Evolutionary conservation across 345 rosid genomes (phyloP).

Genomic region (Capsella bursapastoris): DNA sequence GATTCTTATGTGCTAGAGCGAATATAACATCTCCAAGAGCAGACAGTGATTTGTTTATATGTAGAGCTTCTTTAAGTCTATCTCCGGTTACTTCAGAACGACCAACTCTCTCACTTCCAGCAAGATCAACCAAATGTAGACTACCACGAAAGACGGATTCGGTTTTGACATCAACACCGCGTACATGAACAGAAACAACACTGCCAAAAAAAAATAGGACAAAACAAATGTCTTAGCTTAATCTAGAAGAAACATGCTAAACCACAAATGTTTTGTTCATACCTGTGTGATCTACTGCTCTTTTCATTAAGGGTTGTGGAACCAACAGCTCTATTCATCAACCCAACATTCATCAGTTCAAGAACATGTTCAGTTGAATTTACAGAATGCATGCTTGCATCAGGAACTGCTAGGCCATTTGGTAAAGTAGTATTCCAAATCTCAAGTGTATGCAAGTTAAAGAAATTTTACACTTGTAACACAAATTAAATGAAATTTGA

Average conservation of each 20-base stretch:
- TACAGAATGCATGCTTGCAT: slow-evolving; percentile 81
- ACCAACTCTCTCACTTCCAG: slow-evolving; percentile 92
- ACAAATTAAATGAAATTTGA: too few relatives aligned
- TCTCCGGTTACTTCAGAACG: slow-evolving; percentile 95
- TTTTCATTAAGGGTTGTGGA: slow-evolving; percentile 86
- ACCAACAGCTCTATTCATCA: slow-evolving; percentile 78
- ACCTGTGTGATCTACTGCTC: slow-evolving; percentile 98
- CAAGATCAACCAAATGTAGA: slow-evolving; percentile 90
- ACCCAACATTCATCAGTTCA: slow-evolving; percentile 76
- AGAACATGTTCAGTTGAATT: slow-evolving; percentile 74
- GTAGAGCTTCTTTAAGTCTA: slow-evolving; percentile 88
- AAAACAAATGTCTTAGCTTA: slow-evolving; percentile 2
- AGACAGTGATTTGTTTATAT: slow-evolving; percentile 88
- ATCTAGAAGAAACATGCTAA: neutral
- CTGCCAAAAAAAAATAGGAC: slow-evolving; percentile 50
- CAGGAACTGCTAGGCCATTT: slow-evolving; percentile 94
- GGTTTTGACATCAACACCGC: slow-evolving; percentile 63
- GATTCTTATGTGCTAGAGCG: slow-evolving; percentile 77
- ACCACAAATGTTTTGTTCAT: neutral
- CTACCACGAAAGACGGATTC: slow-evolving; percentile 69
- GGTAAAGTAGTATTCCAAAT: slow-evolving; percentile 87
- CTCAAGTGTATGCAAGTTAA: slow-evolving; percentile 94
- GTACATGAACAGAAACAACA: slow-evolving; percentile 83
- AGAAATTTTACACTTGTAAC: slow-evolving; percentile 29
- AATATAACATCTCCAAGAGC: slow-evolving; percentile 95